Evolutionary conservation across 169 alveolate species (phyloP).

Genomic region (Plasmodium chabaudi): DNA sequence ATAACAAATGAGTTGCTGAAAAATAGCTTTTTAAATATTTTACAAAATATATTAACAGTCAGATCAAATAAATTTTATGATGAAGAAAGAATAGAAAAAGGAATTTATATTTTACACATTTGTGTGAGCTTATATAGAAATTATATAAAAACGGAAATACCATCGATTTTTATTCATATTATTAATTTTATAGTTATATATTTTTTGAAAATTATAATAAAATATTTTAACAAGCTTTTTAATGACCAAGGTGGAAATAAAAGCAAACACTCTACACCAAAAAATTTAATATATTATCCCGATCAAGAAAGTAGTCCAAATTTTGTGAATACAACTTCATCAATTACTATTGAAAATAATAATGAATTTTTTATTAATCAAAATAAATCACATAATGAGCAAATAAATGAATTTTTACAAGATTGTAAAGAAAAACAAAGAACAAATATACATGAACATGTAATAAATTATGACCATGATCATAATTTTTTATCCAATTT

Average conservation of each 20-base stretch:
- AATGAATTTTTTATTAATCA: too few species aligned
- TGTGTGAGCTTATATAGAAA: conserved; percentile 49
- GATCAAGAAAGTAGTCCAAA: too few species aligned
- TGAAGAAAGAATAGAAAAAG: conserved; percentile 50
- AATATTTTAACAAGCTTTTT: conserved; percentile 40
- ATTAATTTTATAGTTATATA: conserved; percentile 36
- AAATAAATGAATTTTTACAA: conserved; percentile 2
- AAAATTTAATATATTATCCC: too few species aligned
- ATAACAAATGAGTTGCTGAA: conserved; percentile 36
- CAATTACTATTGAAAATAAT: too few species aligned
- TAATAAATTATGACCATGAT: conserved; percentile 49
- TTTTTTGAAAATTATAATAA: conserved; percentile 29
- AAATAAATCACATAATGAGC: conserved; percentile 4
- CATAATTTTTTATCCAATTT: conserved; percentile 18
- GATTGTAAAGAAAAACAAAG: conserved; percentile 16
- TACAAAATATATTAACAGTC: conserved; percentile 20
- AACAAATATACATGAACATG: conserved; percentile 37
- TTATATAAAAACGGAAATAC: conserved; percentile 28
- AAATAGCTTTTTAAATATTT: conserved; percentile 11
- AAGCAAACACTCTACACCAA: background rate
- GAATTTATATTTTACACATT: conserved; percentile 43
- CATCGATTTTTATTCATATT: conserved; percentile 8
- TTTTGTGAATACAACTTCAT: too few species aligned
- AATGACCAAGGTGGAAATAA: conserved; percentile 8
- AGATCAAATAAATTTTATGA: background rate